Evolutionary conservation across 1,284 basidiomycete species (phyloP).

Genomic region (Ustilago tritici): DNA sequence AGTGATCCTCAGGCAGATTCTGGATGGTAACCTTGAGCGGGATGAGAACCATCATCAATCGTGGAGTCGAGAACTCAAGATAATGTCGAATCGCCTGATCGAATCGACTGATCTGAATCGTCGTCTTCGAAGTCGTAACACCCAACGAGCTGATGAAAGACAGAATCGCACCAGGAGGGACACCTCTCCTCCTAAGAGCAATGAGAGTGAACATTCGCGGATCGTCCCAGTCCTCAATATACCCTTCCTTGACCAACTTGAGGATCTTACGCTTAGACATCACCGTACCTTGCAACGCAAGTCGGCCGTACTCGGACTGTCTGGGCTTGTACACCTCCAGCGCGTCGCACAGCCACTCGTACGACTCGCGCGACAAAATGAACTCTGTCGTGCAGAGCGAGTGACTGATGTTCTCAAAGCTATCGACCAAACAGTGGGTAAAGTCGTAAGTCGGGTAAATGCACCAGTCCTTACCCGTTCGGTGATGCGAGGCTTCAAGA

Average conservation of each 20-base stretch:
- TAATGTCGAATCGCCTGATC: conserved; percentile 90
- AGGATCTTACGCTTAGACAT: conserved; percentile 97
- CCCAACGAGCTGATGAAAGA: conserved; percentile 93
- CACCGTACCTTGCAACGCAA: conserved; percentile 93
- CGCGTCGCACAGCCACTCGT: conserved; percentile 99
- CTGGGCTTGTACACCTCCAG: conserved; percentile 97
- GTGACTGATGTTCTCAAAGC: conserved; percentile 98
- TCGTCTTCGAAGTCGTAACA: conserved; percentile 84
- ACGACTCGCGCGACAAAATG: conserved; percentile 93
- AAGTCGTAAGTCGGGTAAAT: conserved; percentile 97
- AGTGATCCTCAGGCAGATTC: conserved; percentile 88
- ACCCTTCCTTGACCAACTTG: conserved; percentile 84
- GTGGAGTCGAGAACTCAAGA: conserved; percentile 87
- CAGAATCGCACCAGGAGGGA: conserved; percentile 93
- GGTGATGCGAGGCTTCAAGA: conserved; percentile 88
- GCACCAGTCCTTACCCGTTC: conserved; percentile 89
- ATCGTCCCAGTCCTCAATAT: conserved; percentile 96
- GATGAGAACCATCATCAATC: conserved; percentile 90
- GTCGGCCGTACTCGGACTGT: conserved; percentile 95
- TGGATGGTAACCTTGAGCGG: conserved; percentile 88
- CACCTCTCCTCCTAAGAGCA: conserved; percentile 90
- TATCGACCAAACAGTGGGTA: conserved; percentile 98
- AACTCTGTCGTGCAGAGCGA: conserved; percentile 98
- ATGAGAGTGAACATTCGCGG: conserved; percentile 98
- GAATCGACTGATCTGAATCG: conserved; percentile 88